Evolutionary conservation across 495 filamentous ascomycete genomes (phyloP).

Genomic region (Apodospora peruviana): DNA sequence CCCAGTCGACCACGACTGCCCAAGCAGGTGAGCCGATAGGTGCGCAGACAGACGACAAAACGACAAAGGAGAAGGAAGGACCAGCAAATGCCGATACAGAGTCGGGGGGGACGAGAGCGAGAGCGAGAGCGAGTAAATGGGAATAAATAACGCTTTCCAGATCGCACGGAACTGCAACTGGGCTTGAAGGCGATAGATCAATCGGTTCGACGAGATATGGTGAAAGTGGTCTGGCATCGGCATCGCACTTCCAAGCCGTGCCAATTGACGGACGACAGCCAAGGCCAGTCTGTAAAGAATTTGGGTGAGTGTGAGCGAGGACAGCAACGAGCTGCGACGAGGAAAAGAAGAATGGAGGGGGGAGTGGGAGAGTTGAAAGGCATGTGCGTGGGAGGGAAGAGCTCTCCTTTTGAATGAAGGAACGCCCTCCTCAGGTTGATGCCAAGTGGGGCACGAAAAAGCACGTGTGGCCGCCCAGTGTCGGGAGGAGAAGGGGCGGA

Average conservation of each 20-base stretch:
- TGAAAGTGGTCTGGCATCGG: too few relatives aligned
- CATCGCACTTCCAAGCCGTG: neutral
- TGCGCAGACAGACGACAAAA: too few relatives aligned
- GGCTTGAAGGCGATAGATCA: too few relatives aligned
- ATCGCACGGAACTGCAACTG: too few relatives aligned
- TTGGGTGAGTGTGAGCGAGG: neutral
- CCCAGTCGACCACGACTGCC: too few relatives aligned
- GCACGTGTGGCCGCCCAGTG: slow-evolving; percentile 8
- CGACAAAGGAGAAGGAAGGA: neutral
- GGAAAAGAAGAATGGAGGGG: neutral
- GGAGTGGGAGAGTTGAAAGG: slow-evolving; percentile 9
- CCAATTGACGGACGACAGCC: neutral
- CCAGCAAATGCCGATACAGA: neutral
- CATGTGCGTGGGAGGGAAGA: slow-evolving; percentile 12
- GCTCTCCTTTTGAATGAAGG: slow-evolving; percentile 26
- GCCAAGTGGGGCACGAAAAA: slow-evolving; percentile 11
- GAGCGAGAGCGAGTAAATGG: neutral
- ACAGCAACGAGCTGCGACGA: neutral
- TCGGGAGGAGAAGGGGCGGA: neutral
- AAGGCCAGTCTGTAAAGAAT: neutral
- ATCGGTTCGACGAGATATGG: too few relatives aligned
- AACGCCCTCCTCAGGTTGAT: neutral
- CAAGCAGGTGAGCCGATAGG: too few relatives aligned
- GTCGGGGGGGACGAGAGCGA: neutral
- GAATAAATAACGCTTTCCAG: too few relatives aligned